Evolutionary conservation across 257 asterid species (phyloP).

Genomic region (Hygrophila difformis): DNA sequence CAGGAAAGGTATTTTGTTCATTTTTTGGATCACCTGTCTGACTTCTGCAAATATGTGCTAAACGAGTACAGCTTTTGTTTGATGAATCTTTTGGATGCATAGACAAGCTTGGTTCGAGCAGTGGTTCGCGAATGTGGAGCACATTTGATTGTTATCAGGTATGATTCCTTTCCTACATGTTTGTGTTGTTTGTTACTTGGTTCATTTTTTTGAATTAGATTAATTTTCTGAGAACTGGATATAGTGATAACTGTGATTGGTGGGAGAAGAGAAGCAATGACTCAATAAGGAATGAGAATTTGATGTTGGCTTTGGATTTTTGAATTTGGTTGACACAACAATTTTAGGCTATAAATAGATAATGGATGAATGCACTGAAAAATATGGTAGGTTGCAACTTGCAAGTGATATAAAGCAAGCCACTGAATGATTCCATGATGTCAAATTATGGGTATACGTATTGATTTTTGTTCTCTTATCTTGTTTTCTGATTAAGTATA

Average conservation of each 20-base stretch:
- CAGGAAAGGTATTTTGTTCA: conserved; percentile 65
- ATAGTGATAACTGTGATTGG: background rate
- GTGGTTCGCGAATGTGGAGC: conserved; percentile 89
- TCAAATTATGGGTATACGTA: too few relatives aligned
- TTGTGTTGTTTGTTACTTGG: background rate
- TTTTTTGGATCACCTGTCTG: too few relatives aligned
- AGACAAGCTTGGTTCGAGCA: conserved; percentile 99
- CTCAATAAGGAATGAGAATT: background rate
- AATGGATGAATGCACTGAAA: too few relatives aligned
- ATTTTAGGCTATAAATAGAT: too few relatives aligned
- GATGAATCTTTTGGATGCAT: conserved; percentile 6
- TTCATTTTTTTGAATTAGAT: background rate
- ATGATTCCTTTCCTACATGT: background rate
- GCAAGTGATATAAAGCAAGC: background rate
- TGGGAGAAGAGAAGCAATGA: background rate
- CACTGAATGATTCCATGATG: background rate
- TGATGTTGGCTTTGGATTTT: background rate
- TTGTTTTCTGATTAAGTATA: conserved; percentile 3
- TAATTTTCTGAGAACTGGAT: too few relatives aligned
- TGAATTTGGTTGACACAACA: too few relatives aligned
- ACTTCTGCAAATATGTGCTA: too few relatives aligned
- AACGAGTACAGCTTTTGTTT: conserved; percentile 10
- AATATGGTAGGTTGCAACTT: too few relatives aligned
- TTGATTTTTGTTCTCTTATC: conserved; percentile 1
- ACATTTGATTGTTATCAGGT: conserved; percentile 73